Evolutionary conservation across 192 early-diverging fungal genomes (phyloP).

Genomic region (Backusella psychrophila): DNA sequence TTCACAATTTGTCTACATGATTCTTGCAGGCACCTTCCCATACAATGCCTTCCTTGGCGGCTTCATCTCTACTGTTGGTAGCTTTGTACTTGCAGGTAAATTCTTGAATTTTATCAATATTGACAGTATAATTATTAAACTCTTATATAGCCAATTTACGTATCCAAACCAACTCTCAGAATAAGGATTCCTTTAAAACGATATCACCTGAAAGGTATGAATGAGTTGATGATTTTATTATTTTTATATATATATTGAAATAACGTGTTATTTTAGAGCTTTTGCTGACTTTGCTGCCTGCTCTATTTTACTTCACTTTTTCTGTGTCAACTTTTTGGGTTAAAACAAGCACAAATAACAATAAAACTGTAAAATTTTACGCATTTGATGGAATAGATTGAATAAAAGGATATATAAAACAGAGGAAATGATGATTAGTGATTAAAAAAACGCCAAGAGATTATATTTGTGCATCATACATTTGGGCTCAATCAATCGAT

Average conservation of each 20-base stretch:
- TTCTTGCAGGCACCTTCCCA: slow-evolving; percentile 88
- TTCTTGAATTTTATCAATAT: background rate
- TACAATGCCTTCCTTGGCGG: slow-evolving; percentile 98
- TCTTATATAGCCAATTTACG: slow-evolving; percentile 76
- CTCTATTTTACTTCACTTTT: slow-evolving; percentile 81
- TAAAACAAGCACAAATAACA: slow-evolving; percentile 40
- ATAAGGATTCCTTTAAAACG: slow-evolving; percentile 63
- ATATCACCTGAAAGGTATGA: slow-evolving; percentile 77
- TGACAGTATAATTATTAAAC: background rate
- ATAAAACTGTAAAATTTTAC: background rate
- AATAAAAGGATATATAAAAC: background rate
- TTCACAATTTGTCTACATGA: slow-evolving; percentile 86
- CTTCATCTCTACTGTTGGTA: slow-evolving; percentile 88
- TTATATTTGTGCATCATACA: background rate
- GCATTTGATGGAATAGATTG: background rate
- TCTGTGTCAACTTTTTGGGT: slow-evolving; percentile 91
- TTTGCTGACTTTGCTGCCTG: slow-evolving; percentile 93
- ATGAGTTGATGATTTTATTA: background rate
- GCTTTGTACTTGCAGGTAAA: slow-evolving; percentile 87
- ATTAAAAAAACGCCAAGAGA: background rate
- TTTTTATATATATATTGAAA: background rate
- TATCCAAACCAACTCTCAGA: slow-evolving; percentile 88
- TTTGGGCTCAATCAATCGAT: too few species aligned
- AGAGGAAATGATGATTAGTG: background rate
- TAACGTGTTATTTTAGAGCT: slow-evolving; percentile 53